phyloP scores from a whole-genome alignment of 768 basidiomycete genomes.

The Tulasnella sp. region DNA sequence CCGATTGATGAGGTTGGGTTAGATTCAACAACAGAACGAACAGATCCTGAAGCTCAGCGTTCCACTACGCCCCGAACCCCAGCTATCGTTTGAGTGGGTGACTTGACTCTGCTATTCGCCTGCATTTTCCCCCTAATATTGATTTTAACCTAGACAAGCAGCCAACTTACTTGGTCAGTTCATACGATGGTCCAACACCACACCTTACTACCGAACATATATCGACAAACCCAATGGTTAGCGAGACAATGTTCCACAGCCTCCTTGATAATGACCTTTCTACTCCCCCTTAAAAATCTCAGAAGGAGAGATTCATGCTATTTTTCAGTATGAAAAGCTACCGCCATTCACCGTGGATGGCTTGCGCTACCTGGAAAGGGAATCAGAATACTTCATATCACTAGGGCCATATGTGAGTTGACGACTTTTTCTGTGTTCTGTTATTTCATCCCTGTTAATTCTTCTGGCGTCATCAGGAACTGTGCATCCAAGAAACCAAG shows the following conservation, averaged over 20 bases:
- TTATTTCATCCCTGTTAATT: background rate
- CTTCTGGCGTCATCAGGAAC: constrained; percentile 47
- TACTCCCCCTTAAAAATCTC: background rate
- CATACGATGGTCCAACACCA: constrained; percentile 9
- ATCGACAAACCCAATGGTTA: constrained; percentile 73
- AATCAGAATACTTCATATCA: constrained; percentile 56
- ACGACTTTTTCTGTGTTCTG: background rate
- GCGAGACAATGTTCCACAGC: constrained; percentile 30
- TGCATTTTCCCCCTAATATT: background rate
- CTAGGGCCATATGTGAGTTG: constrained; percentile 37
- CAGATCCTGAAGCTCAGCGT: background rate
- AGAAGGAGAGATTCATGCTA: constrained; percentile 66
- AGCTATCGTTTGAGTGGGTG: background rate
- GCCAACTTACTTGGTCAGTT: constrained; percentile 17
- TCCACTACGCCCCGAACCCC: background rate
- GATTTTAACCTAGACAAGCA: background rate
- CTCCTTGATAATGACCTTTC: constrained; percentile 11
- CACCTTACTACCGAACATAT: constrained; percentile 37
- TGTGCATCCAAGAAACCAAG: constrained; percentile 71
- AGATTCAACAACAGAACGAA: constrained; percentile 2
- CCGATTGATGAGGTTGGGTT: background rate
- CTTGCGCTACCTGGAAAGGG: constrained; percentile 69
- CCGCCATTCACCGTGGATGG: constrained; percentile 71
- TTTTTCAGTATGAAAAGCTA: constrained; percentile 51
- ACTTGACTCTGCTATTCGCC: background rate